Evolutionary conservation across 2,329 filamentous ascomycete species (phyloP), one percentile per base, ranked within the genome.

Genomic region (Apiospora arundinis): DNA sequence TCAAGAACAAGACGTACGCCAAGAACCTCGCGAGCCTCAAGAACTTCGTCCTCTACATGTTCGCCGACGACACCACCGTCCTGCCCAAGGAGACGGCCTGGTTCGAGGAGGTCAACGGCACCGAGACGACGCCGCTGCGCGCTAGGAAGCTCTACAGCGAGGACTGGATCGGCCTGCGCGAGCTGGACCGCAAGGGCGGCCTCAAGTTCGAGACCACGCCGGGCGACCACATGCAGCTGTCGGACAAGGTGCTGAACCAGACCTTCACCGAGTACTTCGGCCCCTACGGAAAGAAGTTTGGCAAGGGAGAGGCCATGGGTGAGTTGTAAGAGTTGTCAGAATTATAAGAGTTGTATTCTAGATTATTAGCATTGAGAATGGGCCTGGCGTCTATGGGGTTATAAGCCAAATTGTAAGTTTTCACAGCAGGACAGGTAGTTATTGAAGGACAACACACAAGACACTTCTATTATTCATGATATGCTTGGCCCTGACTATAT

Each of bases 81-180:
- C 89, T 97, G 68, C 96, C 96, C 52, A 97, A 95, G 86, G 93
- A 98, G 87, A 93, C 91, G 52, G 88, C 92, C 6, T 98, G 95
- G 93, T 99, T 98, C 80, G 90, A 91, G 49, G 95, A 98, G 80
- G 92, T 96, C 67, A 94, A 96, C 81, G 86, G 85, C 45, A 93
- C 90, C 4, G 87, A 91, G 73, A 85, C 91, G 28, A 93, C 90
- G 65, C 87, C 87, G 21, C 82, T 99, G 79, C 87, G 89, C 74
- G 88, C 95, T 69, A 87, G 93, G 71, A 81, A 82, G 40, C 85
- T 98, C 1, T 99, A 98, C 81, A 89, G 88, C 75, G 92, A 98
- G 83, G 95, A 99, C 83, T 99, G 96, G 96, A 84, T 99, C 40
- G 96, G 96, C 0, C 84, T 99, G 80, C 93, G 89, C 80, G 83